Base-by-base conservation (phyloP, 495 filamentous ascomycete genomes). In the Penicillium macrosclerotiorum region DNA sequence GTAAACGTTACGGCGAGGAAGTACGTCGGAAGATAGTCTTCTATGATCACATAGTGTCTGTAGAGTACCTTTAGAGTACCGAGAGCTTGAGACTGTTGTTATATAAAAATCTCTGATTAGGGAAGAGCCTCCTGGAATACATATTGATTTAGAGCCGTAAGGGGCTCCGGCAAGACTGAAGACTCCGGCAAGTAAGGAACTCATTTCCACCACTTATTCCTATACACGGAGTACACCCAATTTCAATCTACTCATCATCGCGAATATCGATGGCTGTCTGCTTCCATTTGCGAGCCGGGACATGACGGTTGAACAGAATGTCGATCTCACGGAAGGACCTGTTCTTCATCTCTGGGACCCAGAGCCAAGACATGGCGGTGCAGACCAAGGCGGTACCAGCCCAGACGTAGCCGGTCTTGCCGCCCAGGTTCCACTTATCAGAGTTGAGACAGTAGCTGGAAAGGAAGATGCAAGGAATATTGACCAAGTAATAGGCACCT, bases 311-410 rank as follows among this genome's bases (percentile, higher is more conserved):
- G 60, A 78, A 78, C 58, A 78, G 42, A 47, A 76, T 74, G 58
- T 78, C 74, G 38, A 74, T 70, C 67, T 78, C 74, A 55, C 70
- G 70, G 67, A 63, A 78, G 11, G 72, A 73, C n/a, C 74, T 42
- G 51, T 63, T 29, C 64, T 74, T 78, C 64, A 75, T 67, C 68
- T 78, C 74, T 23, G 74, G 74, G 6, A 78, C 69, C 61, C 78
- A 88, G 20, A 81, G 44, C 47, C 81, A 77, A 54, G 82, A 78
- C 52, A 78, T 65, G 49, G 54, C 55, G 57, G 80, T 80, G 48
- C 82, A 83, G 38, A 81, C 67, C 24, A 71, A 56, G 32, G 53
- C 69, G 26, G 70, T 73, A 19, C 59, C 69, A 51, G 53, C 71
- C 68, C 70, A 75, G 50, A 75, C 57, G 55, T 73, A 80, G 30